Conservation (phyloP, 179 eudicot species). For the Vitellaria paradoxa region DNA sequence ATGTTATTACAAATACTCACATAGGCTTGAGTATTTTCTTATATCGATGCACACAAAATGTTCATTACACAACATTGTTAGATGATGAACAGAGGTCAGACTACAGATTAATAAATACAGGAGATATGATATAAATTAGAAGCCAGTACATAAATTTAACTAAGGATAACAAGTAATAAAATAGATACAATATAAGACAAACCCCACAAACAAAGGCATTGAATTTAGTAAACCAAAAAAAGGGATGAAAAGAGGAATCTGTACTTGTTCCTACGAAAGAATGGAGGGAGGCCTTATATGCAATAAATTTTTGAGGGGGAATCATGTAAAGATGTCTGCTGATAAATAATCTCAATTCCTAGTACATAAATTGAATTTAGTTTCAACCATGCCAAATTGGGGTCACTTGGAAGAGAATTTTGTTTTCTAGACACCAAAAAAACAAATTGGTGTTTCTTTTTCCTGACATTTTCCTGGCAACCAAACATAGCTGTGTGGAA, state of each 20-base stretch:
- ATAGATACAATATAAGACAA: neutral
- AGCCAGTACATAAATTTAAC: neutral
- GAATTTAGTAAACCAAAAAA: neutral
- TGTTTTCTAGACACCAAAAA: neutral
- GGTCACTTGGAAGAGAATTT: neutral
- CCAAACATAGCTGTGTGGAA: neutral
- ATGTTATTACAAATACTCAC: neutral
- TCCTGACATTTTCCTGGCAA: neutral
- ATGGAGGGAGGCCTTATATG: constrained; percentile 24
- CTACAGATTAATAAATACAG: neutral
- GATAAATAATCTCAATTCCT: neutral
- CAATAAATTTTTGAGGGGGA: constrained; percentile 29
- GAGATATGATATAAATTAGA: neutral
- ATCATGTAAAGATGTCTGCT: constrained; percentile 13
- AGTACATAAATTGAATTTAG: no score
- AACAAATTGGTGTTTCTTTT: neutral
- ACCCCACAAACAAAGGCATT: neutral
- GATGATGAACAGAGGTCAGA: neutral
- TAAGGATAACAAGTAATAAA: neutral
- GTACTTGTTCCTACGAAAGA: constrained; percentile 19
- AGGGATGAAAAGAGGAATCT: constrained; percentile 1
- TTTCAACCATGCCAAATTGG: constrained; percentile 5
- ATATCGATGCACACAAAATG: no score
- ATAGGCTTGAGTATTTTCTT: neutral
- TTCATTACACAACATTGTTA: constrained; percentile 1